These are phyloP conservation scores for Penicillium silybi DNA, from an alignment of 495 filamentous ascomycete species.

Conservation along the genomic window DNA sequence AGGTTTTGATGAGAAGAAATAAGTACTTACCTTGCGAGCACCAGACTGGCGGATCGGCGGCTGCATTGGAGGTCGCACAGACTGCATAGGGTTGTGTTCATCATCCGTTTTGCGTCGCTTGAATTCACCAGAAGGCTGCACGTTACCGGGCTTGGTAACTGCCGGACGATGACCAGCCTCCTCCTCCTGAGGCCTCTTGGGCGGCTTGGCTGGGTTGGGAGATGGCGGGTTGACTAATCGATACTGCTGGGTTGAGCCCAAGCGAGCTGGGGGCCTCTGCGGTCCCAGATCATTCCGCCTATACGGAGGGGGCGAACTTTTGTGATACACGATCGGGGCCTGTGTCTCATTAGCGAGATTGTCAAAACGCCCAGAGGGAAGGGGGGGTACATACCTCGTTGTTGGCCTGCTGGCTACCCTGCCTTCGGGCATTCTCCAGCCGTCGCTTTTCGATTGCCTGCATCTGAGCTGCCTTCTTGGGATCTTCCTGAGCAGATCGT, in stretches of 20 bases:
- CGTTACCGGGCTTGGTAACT: conserved; percentile 38
- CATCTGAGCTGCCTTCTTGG: conserved; percentile 64
- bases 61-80: conserved; percentile 60
- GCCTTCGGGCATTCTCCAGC: conserved; percentile 60
- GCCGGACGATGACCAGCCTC: conserved; percentile 45
- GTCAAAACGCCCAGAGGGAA: not conserved
- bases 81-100: conserved; percentile 44
- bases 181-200: conserved; percentile 57
- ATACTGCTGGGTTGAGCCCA: conserved; percentile 51
- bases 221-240: conserved; percentile 47
- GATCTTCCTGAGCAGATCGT: conserved; percentile 47
- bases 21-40: conserved; percentile 65
- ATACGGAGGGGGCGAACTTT: conserved; percentile 29
- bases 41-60: conserved; percentile 79
- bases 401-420: conserved; percentile 42
- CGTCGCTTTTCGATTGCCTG: conserved; percentile 64
- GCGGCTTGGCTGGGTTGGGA: conserved; percentile 61
- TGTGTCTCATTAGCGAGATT: conserved; percentile 7
- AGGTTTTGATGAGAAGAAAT: not conserved
- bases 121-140: conserved; percentile 45
- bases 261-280: conserved; percentile 48
- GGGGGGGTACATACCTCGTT: conserved; percentile 35
- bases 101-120: conserved; percentile 60
- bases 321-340: conserved; percentile 38
- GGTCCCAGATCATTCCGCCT: conserved; percentile 49